These are phyloP conservation scores for Talaromyces sp. DNA, from an alignment of 2,329 filamentous ascomycete species.

Conservation along the genomic window DNA sequence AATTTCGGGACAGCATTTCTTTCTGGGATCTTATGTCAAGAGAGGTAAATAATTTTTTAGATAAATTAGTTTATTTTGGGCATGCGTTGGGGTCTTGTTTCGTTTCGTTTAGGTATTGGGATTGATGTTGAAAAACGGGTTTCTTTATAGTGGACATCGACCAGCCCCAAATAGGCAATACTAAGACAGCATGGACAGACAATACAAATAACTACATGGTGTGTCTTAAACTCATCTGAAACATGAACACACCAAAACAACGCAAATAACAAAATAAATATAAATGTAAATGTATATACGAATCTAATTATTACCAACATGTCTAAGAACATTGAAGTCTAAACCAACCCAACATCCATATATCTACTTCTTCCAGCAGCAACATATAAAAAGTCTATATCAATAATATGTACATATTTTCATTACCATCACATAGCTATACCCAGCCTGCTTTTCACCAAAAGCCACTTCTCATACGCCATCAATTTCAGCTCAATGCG, in stretches of 20 bases:
- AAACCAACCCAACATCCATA: neutral
- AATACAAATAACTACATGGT: neutral
- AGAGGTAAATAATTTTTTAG: neutral
- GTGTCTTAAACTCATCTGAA: too few species aligned
- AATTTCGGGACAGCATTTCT: neutral
- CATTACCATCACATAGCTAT: slow-evolving; percentile 3
- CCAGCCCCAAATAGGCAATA: neutral
- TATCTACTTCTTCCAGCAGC: neutral
- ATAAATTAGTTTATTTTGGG: neutral
- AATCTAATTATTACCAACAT: neutral
- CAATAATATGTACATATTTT: neutral
- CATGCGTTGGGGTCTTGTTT: neutral
- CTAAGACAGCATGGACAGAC: neutral
- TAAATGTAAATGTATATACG: neutral
- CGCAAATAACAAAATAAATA: neutral
- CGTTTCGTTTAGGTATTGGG: neutral
- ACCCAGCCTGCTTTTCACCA: slow-evolving; percentile 41
- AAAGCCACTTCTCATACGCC: slow-evolving; percentile 53
- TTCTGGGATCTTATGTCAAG: neutral
- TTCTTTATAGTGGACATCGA: neutral
- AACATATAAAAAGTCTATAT: neutral
- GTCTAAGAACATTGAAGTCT: neutral
- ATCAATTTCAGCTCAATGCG: slow-evolving; percentile 53
- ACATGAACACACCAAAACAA: too few species aligned
- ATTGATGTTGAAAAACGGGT: neutral